phyloP scores from a whole-genome alignment of 495 filamentous ascomycete species.

The Xylaria venustula region DNA sequence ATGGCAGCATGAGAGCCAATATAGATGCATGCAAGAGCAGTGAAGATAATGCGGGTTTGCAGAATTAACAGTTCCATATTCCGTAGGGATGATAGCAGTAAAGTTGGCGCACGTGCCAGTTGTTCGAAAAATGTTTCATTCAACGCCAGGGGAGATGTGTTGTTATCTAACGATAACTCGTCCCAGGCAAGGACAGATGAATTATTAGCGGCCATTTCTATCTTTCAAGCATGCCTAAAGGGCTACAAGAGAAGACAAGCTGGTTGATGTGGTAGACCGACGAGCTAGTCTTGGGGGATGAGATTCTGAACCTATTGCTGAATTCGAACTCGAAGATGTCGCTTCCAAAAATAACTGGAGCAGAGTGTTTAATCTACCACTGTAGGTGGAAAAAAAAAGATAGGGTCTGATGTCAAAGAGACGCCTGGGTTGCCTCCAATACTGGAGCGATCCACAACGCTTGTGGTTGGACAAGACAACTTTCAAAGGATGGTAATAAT shows the following conservation, averaged over 20 bases:
- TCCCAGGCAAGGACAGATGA: slow-evolving; percentile 18
- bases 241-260: background rate
- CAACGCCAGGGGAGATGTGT: slow-evolving; percentile 9
- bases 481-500: no score
- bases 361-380: no score
- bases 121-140: slow-evolving; percentile 22
- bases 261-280: no score
- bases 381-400: no score
- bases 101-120: slow-evolving; percentile 15
- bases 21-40: slow-evolving; percentile 44
- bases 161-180: slow-evolving; percentile 21
- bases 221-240: background rate
- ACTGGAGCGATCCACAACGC: no score
- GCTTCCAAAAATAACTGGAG: no score
- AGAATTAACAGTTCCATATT: slow-evolving; percentile 54
- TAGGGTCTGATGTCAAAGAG: no score
- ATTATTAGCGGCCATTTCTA: slow-evolving; percentile 26
- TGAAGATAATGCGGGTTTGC: slow-evolving; percentile 38
- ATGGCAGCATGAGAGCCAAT: slow-evolving; percentile 51
- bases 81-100: slow-evolving; percentile 54
- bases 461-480: no score
- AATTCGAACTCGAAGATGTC: no score
- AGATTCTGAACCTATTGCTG: no score
- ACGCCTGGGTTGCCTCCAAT: no score
- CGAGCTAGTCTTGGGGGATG: no score